These are phyloP conservation scores for Mycosarcoma mackinlayi DNA, from an alignment of 1,284 basidiomycete species.

Conservation along the genomic window DNA sequence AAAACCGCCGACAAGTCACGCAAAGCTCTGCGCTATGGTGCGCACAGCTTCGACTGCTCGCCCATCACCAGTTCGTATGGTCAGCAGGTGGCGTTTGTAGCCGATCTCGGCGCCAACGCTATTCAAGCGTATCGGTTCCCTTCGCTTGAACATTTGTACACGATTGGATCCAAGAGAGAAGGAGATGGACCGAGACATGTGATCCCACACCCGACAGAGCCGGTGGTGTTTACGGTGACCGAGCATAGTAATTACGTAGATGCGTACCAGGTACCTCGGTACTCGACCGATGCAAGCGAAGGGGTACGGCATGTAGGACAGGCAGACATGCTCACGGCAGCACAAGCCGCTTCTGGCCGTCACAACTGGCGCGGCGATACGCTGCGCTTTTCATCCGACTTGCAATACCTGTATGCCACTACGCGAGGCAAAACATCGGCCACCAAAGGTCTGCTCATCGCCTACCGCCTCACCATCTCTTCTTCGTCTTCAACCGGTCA, in stretches of 20 bases:
- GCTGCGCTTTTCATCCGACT: slow-evolving; percentile 54
- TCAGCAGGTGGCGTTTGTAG: slow-evolving; percentile 51
- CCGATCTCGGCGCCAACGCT: slow-evolving; percentile 59
- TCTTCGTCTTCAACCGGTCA: background rate
- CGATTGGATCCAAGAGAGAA: slow-evolving; percentile 17
- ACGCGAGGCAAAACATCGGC: slow-evolving; percentile 51
- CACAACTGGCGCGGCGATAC: slow-evolving; percentile 58
- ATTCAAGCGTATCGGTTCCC: slow-evolving; percentile 51
- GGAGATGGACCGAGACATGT: slow-evolving; percentile 62
- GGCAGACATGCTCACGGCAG: slow-evolving; percentile 29
- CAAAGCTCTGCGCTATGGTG: slow-evolving; percentile 53
- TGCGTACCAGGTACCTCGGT: slow-evolving; percentile 21
- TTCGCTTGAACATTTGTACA: slow-evolving; percentile 26
- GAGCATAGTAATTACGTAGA: slow-evolving; percentile 61
- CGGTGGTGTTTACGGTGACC: slow-evolving; percentile 55
- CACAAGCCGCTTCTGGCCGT: slow-evolving; percentile 5
- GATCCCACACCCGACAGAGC: slow-evolving; percentile 45
- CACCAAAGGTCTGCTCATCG: slow-evolving; percentile 40
- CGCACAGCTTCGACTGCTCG: slow-evolving; percentile 53
- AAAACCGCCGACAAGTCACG: slow-evolving; percentile 51
- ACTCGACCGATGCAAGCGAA: background rate
- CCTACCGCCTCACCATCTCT: slow-evolving; percentile 26
- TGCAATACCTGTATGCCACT: slow-evolving; percentile 49
- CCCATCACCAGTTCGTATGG: background rate
- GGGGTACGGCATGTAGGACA: slow-evolving; percentile 5